phyloP scores from a whole-genome alignment of 139 green algal species.

The Mychonastes homosphaera region DNA sequence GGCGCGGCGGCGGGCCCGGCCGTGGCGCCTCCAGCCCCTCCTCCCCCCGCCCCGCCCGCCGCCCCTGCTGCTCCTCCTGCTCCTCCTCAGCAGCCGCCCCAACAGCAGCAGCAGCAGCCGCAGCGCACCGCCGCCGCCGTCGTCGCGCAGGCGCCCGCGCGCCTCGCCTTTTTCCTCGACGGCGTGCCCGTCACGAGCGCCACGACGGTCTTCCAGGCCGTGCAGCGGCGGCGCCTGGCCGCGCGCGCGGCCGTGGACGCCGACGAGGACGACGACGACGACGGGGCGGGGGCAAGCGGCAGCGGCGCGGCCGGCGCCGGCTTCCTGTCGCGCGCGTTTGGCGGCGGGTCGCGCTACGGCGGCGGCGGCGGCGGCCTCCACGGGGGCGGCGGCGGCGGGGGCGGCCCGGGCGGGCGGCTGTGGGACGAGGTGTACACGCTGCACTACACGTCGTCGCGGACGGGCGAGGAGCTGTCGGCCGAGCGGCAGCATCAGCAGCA shows the following conservation, averaged over 20 bases:
- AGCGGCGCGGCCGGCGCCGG: constrained; percentile 1
- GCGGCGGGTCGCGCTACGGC: background rate
- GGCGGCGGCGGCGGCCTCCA: constrained; percentile 8
- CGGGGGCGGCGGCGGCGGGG: background rate
- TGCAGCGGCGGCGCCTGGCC: constrained; percentile 31
- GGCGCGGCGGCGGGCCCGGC: background rate
- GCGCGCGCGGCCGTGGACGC: constrained; percentile 6
- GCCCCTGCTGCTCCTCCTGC: constrained; percentile 9
- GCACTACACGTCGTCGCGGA: constrained; percentile 40
- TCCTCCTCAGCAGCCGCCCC: background rate
- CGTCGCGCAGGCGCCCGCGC: constrained; percentile 13
- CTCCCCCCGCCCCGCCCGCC: too few relatives aligned
- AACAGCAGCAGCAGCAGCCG: background rate
- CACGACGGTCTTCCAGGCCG: constrained; percentile 80
- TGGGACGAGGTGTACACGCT: constrained; percentile 86
- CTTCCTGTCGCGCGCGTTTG: background rate
- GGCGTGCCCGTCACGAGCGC: constrained; percentile 28
- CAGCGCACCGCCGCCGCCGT: background rate
- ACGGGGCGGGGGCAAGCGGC: constrained; percentile 11
- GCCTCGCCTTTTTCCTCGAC: constrained; percentile 59
- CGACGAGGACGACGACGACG: constrained; percentile 19
- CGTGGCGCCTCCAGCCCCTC: background rate
- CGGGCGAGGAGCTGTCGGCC: background rate
- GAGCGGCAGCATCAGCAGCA: too few relatives aligned
- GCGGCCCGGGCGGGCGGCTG: constrained; percentile 38